Conservation (phyloP, 306 rosid genomes). For the Cicer pinnatifidum region DNA sequence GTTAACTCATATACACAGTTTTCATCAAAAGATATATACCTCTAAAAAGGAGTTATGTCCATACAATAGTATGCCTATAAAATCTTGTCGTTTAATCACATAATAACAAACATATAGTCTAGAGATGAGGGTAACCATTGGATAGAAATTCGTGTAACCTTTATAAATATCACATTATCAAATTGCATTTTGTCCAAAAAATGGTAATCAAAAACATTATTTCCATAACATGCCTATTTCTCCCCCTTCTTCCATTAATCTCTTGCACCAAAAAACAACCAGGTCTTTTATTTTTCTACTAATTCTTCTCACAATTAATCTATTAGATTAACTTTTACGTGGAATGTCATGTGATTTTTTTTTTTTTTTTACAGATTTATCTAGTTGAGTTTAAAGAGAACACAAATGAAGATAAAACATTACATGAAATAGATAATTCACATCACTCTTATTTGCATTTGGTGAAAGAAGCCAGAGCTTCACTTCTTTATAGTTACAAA, state of each 20-base stretch:
- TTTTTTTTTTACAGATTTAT: constrained; percentile 53
- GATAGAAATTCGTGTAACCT: constrained; percentile 40
- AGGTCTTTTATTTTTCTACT: constrained; percentile 36
- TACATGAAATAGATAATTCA: constrained; percentile 55
- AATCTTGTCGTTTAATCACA: constrained; percentile 34
- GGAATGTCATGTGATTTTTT: constrained; percentile 24
- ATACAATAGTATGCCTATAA: constrained; percentile 18
- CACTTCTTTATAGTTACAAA: constrained; percentile 83
- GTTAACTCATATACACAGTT: neutral
- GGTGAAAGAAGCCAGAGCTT: constrained; percentile 69
- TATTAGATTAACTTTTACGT: neutral
- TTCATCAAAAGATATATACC: neutral
- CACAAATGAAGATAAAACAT: constrained; percentile 48
- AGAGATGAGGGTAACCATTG: constrained; percentile 41
- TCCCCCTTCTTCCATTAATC: constrained; percentile 39
- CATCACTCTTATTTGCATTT: constrained; percentile 71
- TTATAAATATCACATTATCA: constrained; percentile 40
- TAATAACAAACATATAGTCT: neutral
- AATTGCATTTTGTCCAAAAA: constrained; percentile 31
- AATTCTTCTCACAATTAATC: neutral
- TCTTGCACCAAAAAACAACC: constrained; percentile 42
- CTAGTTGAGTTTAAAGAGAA: constrained; percentile 66
- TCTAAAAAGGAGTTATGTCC: constrained; percentile 6
- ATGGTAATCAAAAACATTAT: constrained; percentile 21
- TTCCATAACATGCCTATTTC: constrained; percentile 14